Base-by-base conservation (phyloP, 495 filamentous ascomycete genomes). In the Annulohypoxylon maeteangense region DNA sequence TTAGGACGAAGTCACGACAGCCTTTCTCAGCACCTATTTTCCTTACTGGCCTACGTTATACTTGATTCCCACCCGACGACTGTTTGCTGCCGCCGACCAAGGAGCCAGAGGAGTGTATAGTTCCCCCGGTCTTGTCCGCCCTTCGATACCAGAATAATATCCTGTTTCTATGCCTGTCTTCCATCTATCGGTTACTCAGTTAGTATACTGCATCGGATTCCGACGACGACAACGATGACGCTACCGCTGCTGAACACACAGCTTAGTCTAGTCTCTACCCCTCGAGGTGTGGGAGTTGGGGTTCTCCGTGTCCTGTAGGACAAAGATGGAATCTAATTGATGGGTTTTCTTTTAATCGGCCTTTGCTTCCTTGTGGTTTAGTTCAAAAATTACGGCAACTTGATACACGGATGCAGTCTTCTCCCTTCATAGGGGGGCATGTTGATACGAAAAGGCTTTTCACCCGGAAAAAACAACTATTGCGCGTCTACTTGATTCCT, bases 1-100 rank as follows among this genome's bases (percentile, higher is more conserved):
- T 77, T 79, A 82, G 82, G 81, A 87, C 81, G 84, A 87, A 82
- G 82, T 85, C 78, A 87, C 83, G 84, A 87, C 79, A 80, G 77
- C 75, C 73, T 68, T 74, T 80, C 77, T 75, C 78, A 75, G 75
- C 75, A 75, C 75, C 75, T 75, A 68, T 75, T 75, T 70, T 71
- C 66, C 73, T 75, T 74, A 69, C 68, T 74, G 74, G 72, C 72
- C 74, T 75, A 66, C 65, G 62, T 74, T 73, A 76, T 78, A 80
- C 77, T 74, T 63, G 62, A 78, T 72, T 74, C 62, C 70, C 70
- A 71, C 48, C 56, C 47, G 67, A 65, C 70, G 62, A 68, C 50
- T 70, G 61, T 67, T 68, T 59, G 65, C 73, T 68, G 57, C 63
- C 59, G 68, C 61, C 59, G 62, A 68, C 60, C 57, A 65, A 78